Conservation (phyloP, 768 basidiomycete genomes). For the Tephrocybe sp. region DNA sequence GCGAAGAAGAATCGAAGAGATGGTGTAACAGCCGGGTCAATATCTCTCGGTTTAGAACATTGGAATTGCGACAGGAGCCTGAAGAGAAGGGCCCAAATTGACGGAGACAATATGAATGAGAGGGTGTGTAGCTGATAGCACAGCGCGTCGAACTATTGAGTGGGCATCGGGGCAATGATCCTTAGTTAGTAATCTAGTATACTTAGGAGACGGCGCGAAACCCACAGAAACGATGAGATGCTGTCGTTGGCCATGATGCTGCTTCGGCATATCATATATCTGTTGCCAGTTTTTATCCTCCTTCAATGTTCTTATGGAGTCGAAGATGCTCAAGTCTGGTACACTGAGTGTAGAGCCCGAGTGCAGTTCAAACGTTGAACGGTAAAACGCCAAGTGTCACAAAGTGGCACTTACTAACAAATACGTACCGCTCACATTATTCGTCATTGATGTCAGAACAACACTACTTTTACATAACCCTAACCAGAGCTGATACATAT, state of each 20-base stretch:
- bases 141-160: conserved; percentile 61
- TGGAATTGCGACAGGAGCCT: conserved; percentile 64
- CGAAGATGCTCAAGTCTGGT: too few species aligned
- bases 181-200: background rate
- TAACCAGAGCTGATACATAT: too few species aligned
- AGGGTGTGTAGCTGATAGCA: conserved; percentile 73
- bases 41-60: conserved; percentile 65
- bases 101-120: conserved; percentile 78
- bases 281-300: background rate
- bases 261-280: conserved; percentile 58
- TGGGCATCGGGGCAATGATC: background rate
- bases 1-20: conserved; percentile 71
- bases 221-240: conserved; percentile 70
- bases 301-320: background rate
- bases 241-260: conserved; percentile 65
- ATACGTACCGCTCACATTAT: too few species aligned
- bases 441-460: too few species aligned
- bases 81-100: conserved; percentile 53
- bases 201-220: too few species aligned
- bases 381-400: too few species aligned
- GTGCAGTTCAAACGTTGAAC: too few species aligned
- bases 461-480: too few species aligned
- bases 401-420: too few species aligned
- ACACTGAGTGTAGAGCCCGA: too few species aligned
- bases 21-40: conserved; percentile 49